A percentile compares a stretch with the other conserved stretches of the same genome.
These are phyloP conservation scores for Penicillium occitanis DNA, from an alignment of 2,329 filamentous ascomycete species.

Conservation along the genomic window DNA sequence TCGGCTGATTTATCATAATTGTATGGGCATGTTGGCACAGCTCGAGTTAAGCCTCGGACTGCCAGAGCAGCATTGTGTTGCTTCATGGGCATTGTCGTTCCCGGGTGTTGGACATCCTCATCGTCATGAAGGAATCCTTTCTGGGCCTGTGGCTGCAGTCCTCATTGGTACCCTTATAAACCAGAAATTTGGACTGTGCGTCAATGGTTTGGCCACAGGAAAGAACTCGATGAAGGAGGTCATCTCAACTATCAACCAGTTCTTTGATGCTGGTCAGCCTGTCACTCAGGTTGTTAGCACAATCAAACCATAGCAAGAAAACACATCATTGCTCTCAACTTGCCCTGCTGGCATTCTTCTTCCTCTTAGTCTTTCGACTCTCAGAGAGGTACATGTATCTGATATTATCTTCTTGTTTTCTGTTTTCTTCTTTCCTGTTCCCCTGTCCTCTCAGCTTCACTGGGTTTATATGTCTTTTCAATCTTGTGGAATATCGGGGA, in stretches of 20 bases:
- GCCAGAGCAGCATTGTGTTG: constrained; percentile 18
- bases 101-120: background rate
- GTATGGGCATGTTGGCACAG: constrained; percentile 18
- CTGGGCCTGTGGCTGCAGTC: constrained; percentile 11
- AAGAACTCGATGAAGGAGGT: constrained; percentile 21
- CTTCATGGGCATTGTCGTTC: constrained; percentile 5
- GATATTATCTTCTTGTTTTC: background rate
- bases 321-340: background rate
- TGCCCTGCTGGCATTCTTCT: background rate
- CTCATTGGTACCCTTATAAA: constrained; percentile 15
- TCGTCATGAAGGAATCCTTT: constrained; percentile 8
- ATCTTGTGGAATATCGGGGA: background rate
- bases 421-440: background rate
- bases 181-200: constrained; percentile 20
- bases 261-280: constrained; percentile 13
- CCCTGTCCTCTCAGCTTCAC: background rate
- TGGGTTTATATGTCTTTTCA: background rate
- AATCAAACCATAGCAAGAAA: background rate
- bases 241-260: constrained; percentile 18
- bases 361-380: background rate
- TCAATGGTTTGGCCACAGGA: constrained; percentile 19
- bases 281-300: background rate
- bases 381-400: background rate
- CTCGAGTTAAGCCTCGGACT: constrained; percentile 19
- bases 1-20: constrained; percentile 19